phyloP scores from a whole-genome alignment of 2,329 filamentous ascomycete genomes.

The Nectriaceae sp. region DNA sequence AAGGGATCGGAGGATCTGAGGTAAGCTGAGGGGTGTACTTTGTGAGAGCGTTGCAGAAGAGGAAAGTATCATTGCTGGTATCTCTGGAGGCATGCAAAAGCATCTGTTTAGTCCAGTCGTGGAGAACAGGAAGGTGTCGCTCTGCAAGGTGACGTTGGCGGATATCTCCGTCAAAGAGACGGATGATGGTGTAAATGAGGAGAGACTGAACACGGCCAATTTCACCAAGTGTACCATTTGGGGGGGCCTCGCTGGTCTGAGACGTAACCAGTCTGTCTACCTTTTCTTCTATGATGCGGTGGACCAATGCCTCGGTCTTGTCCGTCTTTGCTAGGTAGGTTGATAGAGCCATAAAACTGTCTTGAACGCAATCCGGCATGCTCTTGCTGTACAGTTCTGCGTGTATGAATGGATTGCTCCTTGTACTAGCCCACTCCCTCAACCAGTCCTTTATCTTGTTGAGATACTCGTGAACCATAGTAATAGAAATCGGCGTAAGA shows the following conservation, averaged over 20 bases:
- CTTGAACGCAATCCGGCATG: constrained; percentile 8
- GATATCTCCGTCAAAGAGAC: constrained; percentile 25
- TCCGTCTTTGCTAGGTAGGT: constrained; percentile 15
- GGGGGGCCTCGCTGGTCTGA: not conserved
- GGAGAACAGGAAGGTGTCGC: constrained; percentile 14
- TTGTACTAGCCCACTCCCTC: constrained; percentile 9
- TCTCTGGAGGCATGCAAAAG: not conserved
- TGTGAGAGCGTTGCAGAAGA: constrained; percentile 11
- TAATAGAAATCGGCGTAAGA: constrained; percentile 4
- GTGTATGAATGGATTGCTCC: constrained; percentile 18
- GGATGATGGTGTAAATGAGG: constrained; percentile 23
- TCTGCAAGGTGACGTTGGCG: constrained; percentile 23
- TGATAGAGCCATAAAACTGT: constrained; percentile 14
- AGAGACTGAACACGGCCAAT: constrained; percentile 25
- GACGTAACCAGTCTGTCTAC: constrained; percentile 4
- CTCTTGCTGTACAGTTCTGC: constrained; percentile 7
- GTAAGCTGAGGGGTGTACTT: not conserved
- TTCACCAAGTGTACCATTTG: not conserved
- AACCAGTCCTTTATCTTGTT: constrained; percentile 12
- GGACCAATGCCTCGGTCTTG: constrained; percentile 14
- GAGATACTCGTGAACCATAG: constrained; percentile 5
- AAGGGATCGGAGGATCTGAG: constrained; percentile 1
- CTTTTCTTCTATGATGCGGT: constrained; percentile 11
- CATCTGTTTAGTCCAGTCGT: constrained; percentile 18
- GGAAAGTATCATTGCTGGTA: constrained; percentile 5